Evolutionary conservation across 2,329 filamentous ascomycete genomes (phyloP).

Genomic region (Phoma herbarum): DNA sequence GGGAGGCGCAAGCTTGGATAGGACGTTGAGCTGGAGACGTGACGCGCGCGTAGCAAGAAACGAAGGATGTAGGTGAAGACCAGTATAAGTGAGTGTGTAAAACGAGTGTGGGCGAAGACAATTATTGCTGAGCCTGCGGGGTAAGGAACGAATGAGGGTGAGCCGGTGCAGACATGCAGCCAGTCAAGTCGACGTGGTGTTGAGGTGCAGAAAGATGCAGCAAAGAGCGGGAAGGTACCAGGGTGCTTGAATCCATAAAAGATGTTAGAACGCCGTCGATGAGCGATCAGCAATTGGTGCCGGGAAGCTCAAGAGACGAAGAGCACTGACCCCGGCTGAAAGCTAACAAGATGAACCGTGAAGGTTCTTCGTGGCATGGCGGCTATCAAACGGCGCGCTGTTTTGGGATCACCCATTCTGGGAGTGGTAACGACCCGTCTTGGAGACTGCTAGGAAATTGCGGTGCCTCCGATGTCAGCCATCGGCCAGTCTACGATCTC

Average conservation of each 20-base stretch:
- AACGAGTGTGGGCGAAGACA: constrained; percentile 22
- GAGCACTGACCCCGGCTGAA: constrained; percentile 34
- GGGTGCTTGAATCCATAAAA: constrained; percentile 36
- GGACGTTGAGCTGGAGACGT: constrained; percentile 16
- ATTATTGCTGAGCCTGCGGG: constrained; percentile 27
- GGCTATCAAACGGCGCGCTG: constrained; percentile 39
- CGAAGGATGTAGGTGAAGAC: constrained; percentile 23
- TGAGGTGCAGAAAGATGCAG: constrained; percentile 38
- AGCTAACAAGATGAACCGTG: constrained; percentile 28
- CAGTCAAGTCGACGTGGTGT: constrained; percentile 35
- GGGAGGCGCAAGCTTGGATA: constrained; percentile 17
- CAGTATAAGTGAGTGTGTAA: constrained; percentile 14
- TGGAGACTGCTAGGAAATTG: constrained; percentile 40
- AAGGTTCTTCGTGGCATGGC: constrained; percentile 27
- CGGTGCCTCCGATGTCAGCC: constrained; percentile 30
- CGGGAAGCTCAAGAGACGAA: constrained; percentile 30
- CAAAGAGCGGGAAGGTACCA: constrained; percentile 28
- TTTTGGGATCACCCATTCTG: constrained; percentile 33
- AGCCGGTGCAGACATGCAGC: constrained; percentile 35
- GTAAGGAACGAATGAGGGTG: constrained; percentile 35
- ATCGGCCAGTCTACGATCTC: constrained; percentile 27
- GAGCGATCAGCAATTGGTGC: constrained; percentile 38
- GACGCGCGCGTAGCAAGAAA: constrained; percentile 26
- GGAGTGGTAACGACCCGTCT: constrained; percentile 31
- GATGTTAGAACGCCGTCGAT: constrained; percentile 28